Base-by-base conservation (phyloP, 1,139 yeast species). In the Diutina neorugosa region DNA sequence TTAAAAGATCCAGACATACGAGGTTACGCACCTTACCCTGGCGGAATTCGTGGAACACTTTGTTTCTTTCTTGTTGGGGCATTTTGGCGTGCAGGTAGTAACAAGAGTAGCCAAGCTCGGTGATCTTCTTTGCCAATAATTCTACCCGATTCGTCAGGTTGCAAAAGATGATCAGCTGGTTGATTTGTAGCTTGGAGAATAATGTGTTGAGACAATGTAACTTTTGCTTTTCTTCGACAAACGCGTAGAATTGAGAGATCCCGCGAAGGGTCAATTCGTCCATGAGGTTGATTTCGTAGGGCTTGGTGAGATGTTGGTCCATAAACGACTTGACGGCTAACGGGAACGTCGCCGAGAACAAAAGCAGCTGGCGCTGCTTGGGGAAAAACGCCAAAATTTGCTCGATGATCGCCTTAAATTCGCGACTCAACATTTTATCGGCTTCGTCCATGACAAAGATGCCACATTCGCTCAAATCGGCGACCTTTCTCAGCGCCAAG, bases 401-500 rank as follows among this genome's bases (percentile, higher is more conserved):
- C 68, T 88, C 96, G 60, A 93, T 88, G 55, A 91, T 84, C 44
- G 82, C 81, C 61, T 87, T 86, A 69, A 93, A 94, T 65, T 93
- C 98, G 61, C 91, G 83, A 51, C 94, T 83, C 58, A 93, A 79
- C 86, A 93, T 88, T 70, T 93, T 94, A 70, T 93, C 99, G 53
- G 98, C 99, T 74, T 93, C 99, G 69, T 93, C 99, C 98, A 93
- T 91, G 54, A 94, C 84, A 66, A 93, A 91, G 68, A 90, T 77
- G 51, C 88, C 84, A 69, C 97, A 89, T 61, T 86, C 88, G 53
- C 88, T 82, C 58, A 94, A 80, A 65, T 93, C 96, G 19, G 95
- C 96, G 55, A 91, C 77, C 55, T 80, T 77, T 74, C 96, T 85
- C 49, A 93, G 80, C 7, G 98, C 96, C 65, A 93, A 80, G 70